Conservation (phyloP, 2,329 filamentous ascomycete genomes). For the Cercospora berteroae region DNA sequence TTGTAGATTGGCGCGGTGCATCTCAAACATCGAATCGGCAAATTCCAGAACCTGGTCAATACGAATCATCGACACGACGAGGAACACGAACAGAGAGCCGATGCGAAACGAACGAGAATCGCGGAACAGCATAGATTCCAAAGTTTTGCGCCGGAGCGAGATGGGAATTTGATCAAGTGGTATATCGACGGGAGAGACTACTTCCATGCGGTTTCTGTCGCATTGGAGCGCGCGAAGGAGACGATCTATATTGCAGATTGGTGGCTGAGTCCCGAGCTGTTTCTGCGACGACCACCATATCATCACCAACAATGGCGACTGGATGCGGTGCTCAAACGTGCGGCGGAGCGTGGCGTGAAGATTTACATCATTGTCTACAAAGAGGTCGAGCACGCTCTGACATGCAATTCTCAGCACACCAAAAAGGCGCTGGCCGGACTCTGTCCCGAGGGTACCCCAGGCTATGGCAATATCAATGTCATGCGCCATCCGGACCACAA, state of each 20-base stretch:
- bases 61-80: constrained; percentile 90
- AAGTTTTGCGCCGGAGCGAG: constrained; percentile 85
- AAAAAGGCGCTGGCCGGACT: constrained; percentile 79
- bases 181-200: constrained; percentile 96
- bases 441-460: constrained; percentile 77
- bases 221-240: constrained; percentile 85
- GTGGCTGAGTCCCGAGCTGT: constrained; percentile 91
- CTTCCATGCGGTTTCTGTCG: constrained; percentile 86
- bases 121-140: constrained; percentile 74
- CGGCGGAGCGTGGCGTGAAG: constrained; percentile 88
- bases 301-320: constrained; percentile 81
- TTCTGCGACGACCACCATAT: constrained; percentile 79
- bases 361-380: constrained; percentile 93
- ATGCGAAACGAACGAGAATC: constrained; percentile 73
- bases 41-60: constrained; percentile 71
- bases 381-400: constrained; percentile 64
- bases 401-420: constrained; percentile 89
- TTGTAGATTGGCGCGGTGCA: constrained; percentile 55
- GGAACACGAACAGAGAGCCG: constrained; percentile 79
- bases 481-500: constrained; percentile 96
- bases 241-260: constrained; percentile 95
- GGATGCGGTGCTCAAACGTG: constrained; percentile 81
- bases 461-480: constrained; percentile 82
- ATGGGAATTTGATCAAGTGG: constrained; percentile 85
- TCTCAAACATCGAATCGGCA: constrained; percentile 62